Evolutionary conservation across 345 rosid genomes (phyloP).

Genomic region (Boechera retrofracta): DNA sequence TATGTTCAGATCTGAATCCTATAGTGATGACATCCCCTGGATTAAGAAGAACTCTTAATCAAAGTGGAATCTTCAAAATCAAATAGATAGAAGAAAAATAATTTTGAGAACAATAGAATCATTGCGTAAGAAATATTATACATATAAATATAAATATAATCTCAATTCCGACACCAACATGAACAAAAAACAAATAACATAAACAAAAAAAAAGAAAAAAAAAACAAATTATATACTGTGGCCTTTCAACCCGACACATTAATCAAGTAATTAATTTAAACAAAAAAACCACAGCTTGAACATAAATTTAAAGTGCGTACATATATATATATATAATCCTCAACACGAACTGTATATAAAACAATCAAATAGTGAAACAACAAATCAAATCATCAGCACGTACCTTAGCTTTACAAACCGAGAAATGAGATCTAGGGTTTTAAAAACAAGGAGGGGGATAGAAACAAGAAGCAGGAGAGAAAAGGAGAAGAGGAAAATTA

Average conservation of each 20-base stretch:
- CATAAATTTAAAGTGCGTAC: not conserved
- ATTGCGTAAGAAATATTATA: not conserved
- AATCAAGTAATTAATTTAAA: too few species aligned
- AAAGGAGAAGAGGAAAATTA: not conserved
- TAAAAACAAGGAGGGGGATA: not conserved
- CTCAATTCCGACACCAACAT: not conserved
- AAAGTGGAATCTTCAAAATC: not conserved
- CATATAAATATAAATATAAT: not conserved
- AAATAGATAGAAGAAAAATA: not conserved
- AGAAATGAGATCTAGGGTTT: not conserved
- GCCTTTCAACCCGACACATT: too few species aligned
- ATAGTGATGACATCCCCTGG: not conserved
- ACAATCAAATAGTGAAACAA: not conserved
- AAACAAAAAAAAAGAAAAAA: too few species aligned
- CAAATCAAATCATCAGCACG: not conserved
- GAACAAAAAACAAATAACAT: too few species aligned
- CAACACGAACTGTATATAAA: not conserved
- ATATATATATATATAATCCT: too few species aligned
- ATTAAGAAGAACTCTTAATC: not conserved
- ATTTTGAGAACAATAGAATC: not conserved
- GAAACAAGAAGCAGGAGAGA: not conserved
- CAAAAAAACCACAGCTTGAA: not conserved
- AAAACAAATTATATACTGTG: not conserved
- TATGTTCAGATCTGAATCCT: not conserved
- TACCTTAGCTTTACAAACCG: not conserved